Base-by-base conservation (phyloP, 1,139 yeast genomes). In the Geotrichum klebahnii region DNA sequence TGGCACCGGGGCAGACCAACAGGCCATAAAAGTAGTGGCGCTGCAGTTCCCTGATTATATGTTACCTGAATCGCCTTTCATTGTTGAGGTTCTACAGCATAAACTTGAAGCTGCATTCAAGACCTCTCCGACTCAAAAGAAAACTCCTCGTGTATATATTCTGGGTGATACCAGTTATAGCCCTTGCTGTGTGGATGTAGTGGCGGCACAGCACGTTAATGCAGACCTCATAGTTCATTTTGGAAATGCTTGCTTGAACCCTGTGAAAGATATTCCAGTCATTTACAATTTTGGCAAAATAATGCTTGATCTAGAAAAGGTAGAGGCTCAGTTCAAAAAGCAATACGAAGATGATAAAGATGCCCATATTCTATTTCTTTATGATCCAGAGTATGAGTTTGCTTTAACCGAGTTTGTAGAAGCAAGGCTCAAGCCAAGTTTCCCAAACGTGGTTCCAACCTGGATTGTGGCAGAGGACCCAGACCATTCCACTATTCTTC, bases 121-220 rank as follows among this genome's bases (percentile, higher is more conserved):
- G n/a, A 9, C 3, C 24, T 19, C 28, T 3, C 19, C 29, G 28
- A 6, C 38, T 23, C 10, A 54, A 66, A 4, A 6, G 50, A 52
- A 32, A 3, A 19, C 46, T 2, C 54, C 54, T 26, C 29, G 38
- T 51, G 62, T 67, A 42, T 62, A 59, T 57, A 59, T 73, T 14
- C 70, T 92, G 37, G 99, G 97, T 0, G 99, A 94, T 62, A 90
- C 98, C 0, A 88, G 97, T 0, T 94, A 92, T 61, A 87, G 96
- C 22, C 77, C 96, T 0, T 92, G 98, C 66, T 92, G 99, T 70
- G 85, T 92, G 14, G 99, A 92, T 66, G 97, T 89, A 62, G 95
- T 92, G 20, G 97, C 98, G 0, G 95, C 97, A 0, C 90, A 85
- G 61, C 99, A 92, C 67, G 95, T 92, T 10, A 65, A 72, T 5